phyloP scores from a whole-genome alignment of 331 rosid species.

The Acacia concinna region DNA sequence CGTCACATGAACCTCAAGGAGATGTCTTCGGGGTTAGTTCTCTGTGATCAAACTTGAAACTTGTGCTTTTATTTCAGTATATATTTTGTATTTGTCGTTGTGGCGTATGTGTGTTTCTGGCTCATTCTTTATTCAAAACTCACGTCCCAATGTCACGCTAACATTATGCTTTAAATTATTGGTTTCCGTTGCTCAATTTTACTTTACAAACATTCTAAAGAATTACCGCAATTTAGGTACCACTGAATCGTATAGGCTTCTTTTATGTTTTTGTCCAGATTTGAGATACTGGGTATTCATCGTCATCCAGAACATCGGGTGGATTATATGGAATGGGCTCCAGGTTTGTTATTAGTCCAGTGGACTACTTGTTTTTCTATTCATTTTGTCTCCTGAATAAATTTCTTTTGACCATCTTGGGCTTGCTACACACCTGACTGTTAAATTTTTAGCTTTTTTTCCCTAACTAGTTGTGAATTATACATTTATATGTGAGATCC shows the following conservation, averaged over 20 bases:
- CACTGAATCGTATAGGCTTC: constrained; percentile 22
- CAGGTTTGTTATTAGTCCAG: constrained; percentile 61
- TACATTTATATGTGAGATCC: neutral
- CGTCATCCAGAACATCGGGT: constrained; percentile 94
- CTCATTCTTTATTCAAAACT: constrained; percentile 17
- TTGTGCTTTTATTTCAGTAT: neutral
- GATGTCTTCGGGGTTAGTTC: constrained; percentile 88
- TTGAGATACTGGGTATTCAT: constrained; percentile 87
- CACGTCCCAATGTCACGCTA: neutral
- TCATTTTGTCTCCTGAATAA: constrained; percentile 20
- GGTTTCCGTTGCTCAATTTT: neutral
- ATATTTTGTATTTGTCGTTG: neutral
- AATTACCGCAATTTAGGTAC: constrained; percentile 13
- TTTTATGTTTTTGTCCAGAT: constrained; percentile 50
- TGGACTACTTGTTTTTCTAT: constrained; percentile 25
- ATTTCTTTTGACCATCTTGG: constrained; percentile 16
- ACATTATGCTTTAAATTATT: constrained; percentile 6
- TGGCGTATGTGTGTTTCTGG: constrained; percentile 1
- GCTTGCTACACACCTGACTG: neutral
- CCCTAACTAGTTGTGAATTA: neutral
- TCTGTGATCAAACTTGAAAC: constrained; percentile 11
- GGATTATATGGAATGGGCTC: constrained; percentile 99
- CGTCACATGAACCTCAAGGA: constrained; percentile 74
- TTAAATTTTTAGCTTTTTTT: neutral
- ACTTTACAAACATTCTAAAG: constrained; percentile 20